Evolutionary conservation across 352 stramenopile species (phyloP), one percentile per base, ranked within the genome.

Genomic region (Thraustochytrium striatum): DNA sequence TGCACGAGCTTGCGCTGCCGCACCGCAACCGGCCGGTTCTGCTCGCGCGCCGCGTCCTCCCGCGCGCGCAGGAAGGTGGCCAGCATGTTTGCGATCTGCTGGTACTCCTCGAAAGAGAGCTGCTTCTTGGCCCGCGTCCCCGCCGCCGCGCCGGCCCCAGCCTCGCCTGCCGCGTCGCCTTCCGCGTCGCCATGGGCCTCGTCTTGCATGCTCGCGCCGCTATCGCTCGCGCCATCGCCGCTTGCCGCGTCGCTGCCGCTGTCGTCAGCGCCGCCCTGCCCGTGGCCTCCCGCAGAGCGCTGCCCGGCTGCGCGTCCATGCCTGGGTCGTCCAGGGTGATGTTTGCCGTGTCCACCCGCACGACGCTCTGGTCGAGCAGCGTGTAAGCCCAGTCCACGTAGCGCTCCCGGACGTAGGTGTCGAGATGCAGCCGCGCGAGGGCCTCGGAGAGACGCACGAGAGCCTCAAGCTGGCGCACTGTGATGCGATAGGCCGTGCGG

Each of bases 401-500:
- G 30, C 87, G 84, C 1, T 87, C 86, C n/a, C 84, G 83, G 57
- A 99, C 94, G 1, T 87, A 83, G 39, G 97, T 89, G 59, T 94
- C 95, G 57, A 98, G 89, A 83, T 99, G 93, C 28, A 99, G 85
- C 58, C 95, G 83, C 19, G 96, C 95, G 39, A 98, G 85, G 21
- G 92, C 95, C 85, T 99, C 95, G 0, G 93, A 97, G 36, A 99
- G 87, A 0, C 96, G 93, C 82, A 99, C 96, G 89, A 99, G 95
- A 2, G 93, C 97, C 85, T 99, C 96, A 25, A 99, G 89, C 86
- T 99, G 96, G 32, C 96, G 93, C 55, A 99, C 95, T 0, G 96
- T 99, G 75, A 99, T 99, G 32, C 96, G 92, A 84, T 99, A 99
- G 8, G 96, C 94, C 41, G 96, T 97, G 69, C 97, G 94, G 65